Percentiles rank a stretch among this genome's conserved stretches.
Conservation (phyloP, 2,329 filamentous ascomycete species). For the Myriosclerotinia scirpicola region DNA sequence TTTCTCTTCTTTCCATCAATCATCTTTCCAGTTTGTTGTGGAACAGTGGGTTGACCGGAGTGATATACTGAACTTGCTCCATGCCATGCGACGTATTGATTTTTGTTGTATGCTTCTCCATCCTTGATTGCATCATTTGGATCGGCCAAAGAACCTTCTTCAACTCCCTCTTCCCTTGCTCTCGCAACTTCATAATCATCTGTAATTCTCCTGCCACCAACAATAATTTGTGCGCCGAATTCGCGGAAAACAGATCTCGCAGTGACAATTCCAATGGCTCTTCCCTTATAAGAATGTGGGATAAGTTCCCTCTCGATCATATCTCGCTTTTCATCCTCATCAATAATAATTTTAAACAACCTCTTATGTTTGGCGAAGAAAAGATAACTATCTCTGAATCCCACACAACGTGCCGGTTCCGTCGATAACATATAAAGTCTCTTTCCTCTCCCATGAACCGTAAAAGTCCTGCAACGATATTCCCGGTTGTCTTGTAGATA, state of each 20-base stretch:
- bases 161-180: slow-evolving; percentile 71
- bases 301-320: slow-evolving; percentile 95
- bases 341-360: slow-evolving; percentile 97
- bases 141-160: slow-evolving; percentile 89
- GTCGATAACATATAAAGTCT: slow-evolving; percentile 98
- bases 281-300: slow-evolving; percentile 96
- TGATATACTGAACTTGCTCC: slow-evolving; percentile 96
- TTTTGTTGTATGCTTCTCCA: slow-evolving; percentile 95
- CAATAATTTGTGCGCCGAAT: slow-evolving; percentile 91
- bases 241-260: slow-evolving; percentile 96
- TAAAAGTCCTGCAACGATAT: slow-evolving; percentile 95
- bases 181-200: slow-evolving; percentile 88
- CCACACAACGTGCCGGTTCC: slow-evolving; percentile 92
- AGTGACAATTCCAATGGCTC: slow-evolving; percentile 94
- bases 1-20: slow-evolving; percentile 78
- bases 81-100: slow-evolving; percentile 98
- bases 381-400: slow-evolving; percentile 95
- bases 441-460: slow-evolving; percentile 77
- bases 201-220: slow-evolving; percentile 79
- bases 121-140: slow-evolving; percentile 77
- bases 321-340: slow-evolving; percentile 95
- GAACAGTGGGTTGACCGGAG: slow-evolving; percentile 74
- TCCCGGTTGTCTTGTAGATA: slow-evolving; percentile 80
- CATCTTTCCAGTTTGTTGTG: slow-evolving; percentile 70
- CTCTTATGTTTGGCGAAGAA: slow-evolving; percentile 98